Base-by-base conservation (phyloP, 352 stramenopile genomes). In the Elongisporangium anandrum region DNA sequence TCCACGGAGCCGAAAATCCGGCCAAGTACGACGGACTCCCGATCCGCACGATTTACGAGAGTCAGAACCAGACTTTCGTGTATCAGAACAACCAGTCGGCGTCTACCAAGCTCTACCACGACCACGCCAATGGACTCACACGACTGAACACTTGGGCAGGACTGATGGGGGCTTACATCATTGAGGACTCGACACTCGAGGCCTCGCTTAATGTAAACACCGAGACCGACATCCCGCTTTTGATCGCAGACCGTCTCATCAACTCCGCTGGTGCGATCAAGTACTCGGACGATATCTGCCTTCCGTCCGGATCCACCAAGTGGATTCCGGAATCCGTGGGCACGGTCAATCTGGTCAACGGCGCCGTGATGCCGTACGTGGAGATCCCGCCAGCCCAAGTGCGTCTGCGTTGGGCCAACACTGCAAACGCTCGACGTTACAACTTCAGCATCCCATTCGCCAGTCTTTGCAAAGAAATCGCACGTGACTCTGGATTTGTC, bases 71-170 rank as follows among this genome's bases (percentile, higher is more conserved):
- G 51, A 70, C 68, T 16, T 74, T 77, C 47, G 54, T 72, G 3
- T 88, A 90, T 63, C 59, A 76, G 24, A 90, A 90, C 79, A 85
- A 79, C 55, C 81, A 88, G 65, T 87, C 81, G 48, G 69, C 72
- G 1, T 72, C 76, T 2, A 88, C 81, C 50, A 88, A 88, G 59
- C 54, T 90, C 15, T 90, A 90, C 63, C 81, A 90, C 59, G 79
- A 91, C 65, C 81, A 91, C 59, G 77, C 79, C 13, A 84, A 85
- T 19, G 79, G 81, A 0, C 67, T 91, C 24, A 85, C 81, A 8
- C 75, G 81, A 17, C 61, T 91, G 19, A 91, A 88, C 47, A 70
- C 70, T 17, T 91, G 81, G 81, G 65, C 79, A 0, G 81, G 81
- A 23, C 75, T 89, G 52, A 73, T 75, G 39, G 81, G 81, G 10